Percentiles rank a stretch among this genome's conserved stretches.
These are phyloP conservation scores for Thecaphora frezii DNA, from an alignment of 1,284 basidiomycete genomes.

Conservation along the genomic window DNA sequence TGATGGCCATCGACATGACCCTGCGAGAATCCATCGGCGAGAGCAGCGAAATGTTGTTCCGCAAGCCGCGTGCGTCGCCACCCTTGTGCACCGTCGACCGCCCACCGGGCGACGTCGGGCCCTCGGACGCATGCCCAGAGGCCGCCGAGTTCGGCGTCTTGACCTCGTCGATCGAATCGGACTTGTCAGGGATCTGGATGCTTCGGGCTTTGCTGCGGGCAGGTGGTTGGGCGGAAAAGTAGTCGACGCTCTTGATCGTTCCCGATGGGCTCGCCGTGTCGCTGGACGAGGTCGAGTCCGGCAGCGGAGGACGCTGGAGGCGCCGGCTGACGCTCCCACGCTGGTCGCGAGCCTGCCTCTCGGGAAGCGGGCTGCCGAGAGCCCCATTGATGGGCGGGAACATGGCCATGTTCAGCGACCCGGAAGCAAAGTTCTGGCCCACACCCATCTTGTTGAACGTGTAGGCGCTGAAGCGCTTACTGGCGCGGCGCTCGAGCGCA, in stretches of 20 bases:
- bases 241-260: conserved; percentile 15
- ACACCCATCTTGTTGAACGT: conserved; percentile 89
- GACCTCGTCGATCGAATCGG: conserved; percentile 39
- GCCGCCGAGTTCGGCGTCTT: conserved; percentile 31
- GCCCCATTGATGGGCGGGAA: conserved; percentile 13
- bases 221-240: conserved; percentile 18
- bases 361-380: conserved; percentile 27
- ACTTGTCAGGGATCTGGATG: conserved; percentile 13
- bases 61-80: not conserved
- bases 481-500: conserved; percentile 84
- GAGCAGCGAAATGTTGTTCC: conserved; percentile 6
- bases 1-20: conserved; percentile 23
- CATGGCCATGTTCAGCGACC: conserved; percentile 23
- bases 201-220: conserved; percentile 13
- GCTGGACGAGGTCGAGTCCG: conserved; percentile 20
- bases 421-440: conserved; percentile 17
- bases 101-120: conserved; percentile 8
- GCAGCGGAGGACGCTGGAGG: conserved; percentile 21
- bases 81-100: not conserved
- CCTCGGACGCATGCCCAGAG: conserved; percentile 7
- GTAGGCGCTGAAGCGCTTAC: conserved; percentile 93
- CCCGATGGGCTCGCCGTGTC: conserved; percentile 17
- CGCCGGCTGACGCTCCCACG: conserved; percentile 26
- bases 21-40: conserved; percentile 9
- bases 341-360: conserved; percentile 19